Evolutionary conservation across 495 filamentous ascomycete species (phyloP), one percentile per base, ranked within the genome.

Genomic region (Aspergillus biplanus): DNA sequence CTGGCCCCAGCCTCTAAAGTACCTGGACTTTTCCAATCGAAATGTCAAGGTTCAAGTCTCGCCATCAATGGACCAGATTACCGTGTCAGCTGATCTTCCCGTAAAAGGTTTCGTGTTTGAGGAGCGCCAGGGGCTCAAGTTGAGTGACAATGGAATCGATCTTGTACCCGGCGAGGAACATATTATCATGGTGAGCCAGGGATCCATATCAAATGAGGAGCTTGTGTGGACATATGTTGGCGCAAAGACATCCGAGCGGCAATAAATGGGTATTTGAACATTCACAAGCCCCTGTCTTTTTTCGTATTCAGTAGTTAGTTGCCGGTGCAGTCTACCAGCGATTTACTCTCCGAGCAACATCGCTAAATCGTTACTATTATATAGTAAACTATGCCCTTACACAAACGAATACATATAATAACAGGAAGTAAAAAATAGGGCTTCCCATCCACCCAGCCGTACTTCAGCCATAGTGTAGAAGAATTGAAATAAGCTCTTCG

Each of bases 1-100:
- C 7, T 64, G 62, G 62, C 62, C 62, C 15, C 62, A 64, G 13
- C 62, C 62, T 13, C 48, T 59, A n/a, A 64, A 64, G 32, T 64
- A 64, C 18, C 34, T 64, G 2, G 18, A 52, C 7, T 58, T 64
- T 27, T 12, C 27, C 34, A 47, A 64, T 32, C 49, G 56, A 32
- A 42, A 32, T 18, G 35, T 64, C 11, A 59, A 46, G 16, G 55
- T 59, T 13, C 21, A 53, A 2, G 21, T 37, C 18, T 47, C 50
- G 31, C 48, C 56, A 16, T 18, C 34, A 9, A 33, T 35, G 15
- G 50, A 46, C 62, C 6, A 16, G 13, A 27, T 64, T 9, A 59
- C 48, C 12, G 55, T 64, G 7, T 42, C 47, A 0, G 62, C 49
- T 8, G 32, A 44, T 16, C 47, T 33, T 11, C 62, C 62, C 4